Evolutionary conservation across 1,284 basidiomycete genomes (phyloP), one percentile per base, ranked within the genome.

Genomic region (Marasmius tenuissimus): DNA sequence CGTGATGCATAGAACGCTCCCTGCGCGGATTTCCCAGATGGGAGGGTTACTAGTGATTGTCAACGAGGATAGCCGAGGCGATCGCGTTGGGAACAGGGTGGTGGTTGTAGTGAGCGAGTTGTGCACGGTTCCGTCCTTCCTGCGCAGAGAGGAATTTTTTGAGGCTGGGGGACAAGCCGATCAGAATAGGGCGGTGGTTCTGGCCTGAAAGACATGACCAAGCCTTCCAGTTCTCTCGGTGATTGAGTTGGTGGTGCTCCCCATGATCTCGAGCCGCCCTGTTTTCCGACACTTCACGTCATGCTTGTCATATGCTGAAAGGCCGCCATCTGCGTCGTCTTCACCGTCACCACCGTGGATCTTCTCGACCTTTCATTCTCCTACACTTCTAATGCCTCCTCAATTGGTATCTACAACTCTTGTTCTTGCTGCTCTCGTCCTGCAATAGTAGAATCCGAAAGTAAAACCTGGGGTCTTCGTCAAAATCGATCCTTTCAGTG

Each of bases 221-320:
- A n/a, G n/a, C n/a, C 20, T 45, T 18, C 12, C 6, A 16, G 42
- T 45, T 14, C 39, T 16, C 16, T 45, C 42, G n/a, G n/a, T n/a
- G n/a, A n/a, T n/a, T n/a, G n/a, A 45, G 42, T 45, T 45, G 42
- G 6, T 6, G 12, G 20, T 18, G 4, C 20, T 45, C 20, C 42
- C 42, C 42, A 16, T 16, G 42, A 14, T 6, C 8, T n/a, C 38
- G 22, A 33, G 35, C 16, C 16, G 51, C 51, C 33, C 51, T 33
- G 18, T 14, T 18, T 7, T 35, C 51, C 51, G 18, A 37, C 33
- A 70, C 16, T 45, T 76, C 76, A 0, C 73, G 38, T 80, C 81
- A 20, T 67, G 53, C 12, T 65, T 69, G 45, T 82, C 76, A 53
- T 83, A 83, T 3, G 80, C 77, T 7, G 81, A 81, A 37, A 83